Percentiles rank a stretch among this genome's conserved stretches.
phyloP scores from a whole-genome alignment of 2,329 filamentous ascomycete genomes.

The Cladosporium sp. region DNA sequence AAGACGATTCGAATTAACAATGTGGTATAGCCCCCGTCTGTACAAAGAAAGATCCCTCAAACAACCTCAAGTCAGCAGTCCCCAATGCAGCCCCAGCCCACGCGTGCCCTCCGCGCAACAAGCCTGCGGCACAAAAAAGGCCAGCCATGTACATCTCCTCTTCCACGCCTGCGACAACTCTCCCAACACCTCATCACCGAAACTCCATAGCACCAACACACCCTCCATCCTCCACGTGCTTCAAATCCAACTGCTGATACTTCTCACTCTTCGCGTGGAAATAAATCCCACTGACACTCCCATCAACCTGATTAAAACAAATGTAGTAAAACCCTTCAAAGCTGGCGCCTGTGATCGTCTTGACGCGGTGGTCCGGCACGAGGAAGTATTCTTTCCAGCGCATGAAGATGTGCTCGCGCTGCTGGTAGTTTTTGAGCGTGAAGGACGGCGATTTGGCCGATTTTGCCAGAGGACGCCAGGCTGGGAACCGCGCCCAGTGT shows the following conservation, averaged over 20 bases:
- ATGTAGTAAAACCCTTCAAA: constrained; percentile 99
- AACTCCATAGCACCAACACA: constrained; percentile 89
- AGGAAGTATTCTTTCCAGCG: constrained; percentile 99
- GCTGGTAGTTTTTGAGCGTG: constrained; percentile 68
- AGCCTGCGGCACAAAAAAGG: neutral
- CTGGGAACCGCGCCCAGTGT: constrained; percentile 89
- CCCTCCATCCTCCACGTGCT: constrained; percentile 81
- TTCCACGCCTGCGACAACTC: neutral
- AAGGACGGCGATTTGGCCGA: constrained; percentile 61
- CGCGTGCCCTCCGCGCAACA: neutral
- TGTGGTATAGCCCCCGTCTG: neutral
- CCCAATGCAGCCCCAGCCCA: neutral
- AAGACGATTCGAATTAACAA: neutral
- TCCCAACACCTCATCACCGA: constrained; percentile 55
- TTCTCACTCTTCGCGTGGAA: constrained; percentile 98
- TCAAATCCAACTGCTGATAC: constrained; percentile 92
- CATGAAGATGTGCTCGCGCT: constrained; percentile 94
- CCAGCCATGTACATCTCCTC: neutral
- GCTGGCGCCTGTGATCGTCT: constrained; percentile 88
- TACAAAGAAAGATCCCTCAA: neutral
- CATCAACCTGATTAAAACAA: constrained; percentile 90
- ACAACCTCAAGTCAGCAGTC: neutral
- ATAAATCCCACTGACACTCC: constrained; percentile 89
- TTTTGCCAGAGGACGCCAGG: constrained; percentile 76
- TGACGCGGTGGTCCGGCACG: constrained; percentile 89